Conservation (phyloP, 2,329 filamentous ascomycete species). For the Metarhizium guizhouense region DNA sequence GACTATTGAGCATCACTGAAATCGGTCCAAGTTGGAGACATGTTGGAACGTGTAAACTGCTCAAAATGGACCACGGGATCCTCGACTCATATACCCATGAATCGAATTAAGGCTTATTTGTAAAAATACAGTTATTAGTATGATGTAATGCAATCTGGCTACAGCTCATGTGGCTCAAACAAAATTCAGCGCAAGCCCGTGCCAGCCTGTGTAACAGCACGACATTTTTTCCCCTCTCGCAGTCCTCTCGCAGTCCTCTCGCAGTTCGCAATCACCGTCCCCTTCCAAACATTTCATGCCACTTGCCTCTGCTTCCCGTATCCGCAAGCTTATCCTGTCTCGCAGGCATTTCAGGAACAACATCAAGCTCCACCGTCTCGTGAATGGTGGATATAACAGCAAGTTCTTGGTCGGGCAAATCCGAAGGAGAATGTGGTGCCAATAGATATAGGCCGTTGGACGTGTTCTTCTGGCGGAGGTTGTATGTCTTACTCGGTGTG, state of each 20-base stretch:
- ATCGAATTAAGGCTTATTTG: background rate
- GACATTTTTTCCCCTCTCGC: too few relatives aligned
- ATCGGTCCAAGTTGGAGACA: background rate
- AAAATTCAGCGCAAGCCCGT: background rate
- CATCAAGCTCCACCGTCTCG: slow-evolving; percentile 53
- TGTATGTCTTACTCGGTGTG: slow-evolving; percentile 43
- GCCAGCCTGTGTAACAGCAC: background rate
- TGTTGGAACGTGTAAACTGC: background rate
- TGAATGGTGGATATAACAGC: slow-evolving; percentile 46
- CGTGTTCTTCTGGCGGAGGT: slow-evolving; percentile 56
- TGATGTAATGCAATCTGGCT: background rate
- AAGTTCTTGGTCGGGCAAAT: slow-evolving; percentile 26
- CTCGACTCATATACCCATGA: background rate
- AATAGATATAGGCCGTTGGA: slow-evolving; percentile 57
- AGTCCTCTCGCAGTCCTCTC: too few relatives aligned
- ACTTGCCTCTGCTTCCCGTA: slow-evolving; percentile 38
- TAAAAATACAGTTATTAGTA: background rate
- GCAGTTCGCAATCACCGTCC: slow-evolving; percentile 22
- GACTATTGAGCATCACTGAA: slow-evolving; percentile 22
- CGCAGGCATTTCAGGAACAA: slow-evolving; percentile 26
- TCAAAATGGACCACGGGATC: background rate
- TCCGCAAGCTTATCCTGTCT: slow-evolving; percentile 18
- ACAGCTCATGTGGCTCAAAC: background rate
- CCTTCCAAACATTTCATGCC: slow-evolving; percentile 50
- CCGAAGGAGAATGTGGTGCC: slow-evolving; percentile 17